These are phyloP conservation scores for Orbilia ellipsospora DNA, from an alignment of 2,329 filamentous ascomycete species.

Conservation along the genomic window DNA sequence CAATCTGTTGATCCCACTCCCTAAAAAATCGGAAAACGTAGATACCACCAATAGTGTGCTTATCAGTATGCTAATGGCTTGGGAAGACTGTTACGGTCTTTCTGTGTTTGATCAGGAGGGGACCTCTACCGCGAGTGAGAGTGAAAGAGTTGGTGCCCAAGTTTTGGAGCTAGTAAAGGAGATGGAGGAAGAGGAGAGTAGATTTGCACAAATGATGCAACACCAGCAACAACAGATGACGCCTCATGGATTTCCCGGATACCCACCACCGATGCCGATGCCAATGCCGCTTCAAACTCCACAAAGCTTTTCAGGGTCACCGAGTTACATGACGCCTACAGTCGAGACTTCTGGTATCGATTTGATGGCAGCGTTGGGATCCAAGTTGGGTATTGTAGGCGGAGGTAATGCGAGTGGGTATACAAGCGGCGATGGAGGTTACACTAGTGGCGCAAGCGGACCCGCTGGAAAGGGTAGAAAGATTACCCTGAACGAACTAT, in stretches of 20 bases:
- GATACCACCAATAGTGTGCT: constrained; percentile 50
- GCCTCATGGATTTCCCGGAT: background rate
- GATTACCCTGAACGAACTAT: constrained; percentile 41
- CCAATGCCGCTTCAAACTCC: constrained; percentile 7
- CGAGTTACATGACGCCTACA: constrained; percentile 32
- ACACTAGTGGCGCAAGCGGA: constrained; percentile 34
- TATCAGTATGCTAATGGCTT: constrained; percentile 51
- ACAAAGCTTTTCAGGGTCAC: constrained; percentile 19
- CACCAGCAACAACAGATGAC: constrained; percentile 16
- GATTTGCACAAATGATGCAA: constrained; percentile 23
- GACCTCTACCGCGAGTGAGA: constrained; percentile 43
- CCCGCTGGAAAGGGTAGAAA: constrained; percentile 30
- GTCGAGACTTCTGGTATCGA: constrained; percentile 34
- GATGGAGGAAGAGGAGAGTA: constrained; percentile 36
- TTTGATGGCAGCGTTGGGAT: constrained; percentile 50
- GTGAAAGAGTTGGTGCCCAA: constrained; percentile 25
- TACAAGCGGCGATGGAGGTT: constrained; percentile 45
- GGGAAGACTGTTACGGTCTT: constrained; percentile 49
- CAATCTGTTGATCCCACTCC: constrained; percentile 50
- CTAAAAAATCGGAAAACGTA: constrained; percentile 41
- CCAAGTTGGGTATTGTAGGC: constrained; percentile 36
- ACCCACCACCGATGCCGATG: constrained; percentile 11
- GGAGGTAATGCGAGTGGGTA: constrained; percentile 41
- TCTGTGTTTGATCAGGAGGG: constrained; percentile 48
- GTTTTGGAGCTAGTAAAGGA: constrained; percentile 45